These are phyloP conservation scores for Rhizomucor miehei DNA, from an alignment of 371 early-diverging fungal species.

Conservation along the genomic window DNA sequence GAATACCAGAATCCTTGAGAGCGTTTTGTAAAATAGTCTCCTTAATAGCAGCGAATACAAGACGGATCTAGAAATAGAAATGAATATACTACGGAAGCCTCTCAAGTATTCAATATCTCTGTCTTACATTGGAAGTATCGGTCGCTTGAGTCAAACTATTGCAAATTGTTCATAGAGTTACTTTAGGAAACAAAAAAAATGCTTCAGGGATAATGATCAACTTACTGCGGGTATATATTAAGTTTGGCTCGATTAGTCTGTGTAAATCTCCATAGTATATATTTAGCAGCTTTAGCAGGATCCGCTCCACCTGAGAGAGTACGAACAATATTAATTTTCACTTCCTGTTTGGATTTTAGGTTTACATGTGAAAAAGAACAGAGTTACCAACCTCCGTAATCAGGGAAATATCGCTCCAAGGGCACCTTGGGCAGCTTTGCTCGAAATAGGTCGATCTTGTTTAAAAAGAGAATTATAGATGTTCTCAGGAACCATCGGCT, in stretches of 20 bases:
- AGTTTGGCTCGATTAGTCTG: conserved; percentile 68
- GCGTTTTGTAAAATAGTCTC: conserved; percentile 75
- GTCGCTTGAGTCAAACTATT: conserved; percentile 76
- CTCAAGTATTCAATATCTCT: not conserved
- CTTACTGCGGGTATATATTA: conserved; percentile 75
- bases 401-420: conserved; percentile 68
- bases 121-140: conserved; percentile 75
- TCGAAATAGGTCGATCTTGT: conserved; percentile 80
- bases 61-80: conserved; percentile 37
- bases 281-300: conserved; percentile 69
- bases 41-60: conserved; percentile 77
- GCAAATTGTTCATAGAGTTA: conserved; percentile 2
- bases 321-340: not conserved
- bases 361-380: not conserved
- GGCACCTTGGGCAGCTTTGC: conserved; percentile 63
- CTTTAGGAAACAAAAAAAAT: not conserved
- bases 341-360: not conserved
- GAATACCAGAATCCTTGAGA: conserved; percentile 63
- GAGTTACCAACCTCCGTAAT: conserved; percentile 49
- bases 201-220: conserved; percentile 7
- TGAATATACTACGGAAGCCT: no score
- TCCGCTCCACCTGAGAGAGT: conserved; percentile 62
- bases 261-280: conserved; percentile 68
- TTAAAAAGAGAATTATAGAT: conserved; percentile 77
- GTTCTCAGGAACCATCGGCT: conserved; percentile 73